Conservation (phyloP, 306 rosid species). For the Malus asiatica region DNA sequence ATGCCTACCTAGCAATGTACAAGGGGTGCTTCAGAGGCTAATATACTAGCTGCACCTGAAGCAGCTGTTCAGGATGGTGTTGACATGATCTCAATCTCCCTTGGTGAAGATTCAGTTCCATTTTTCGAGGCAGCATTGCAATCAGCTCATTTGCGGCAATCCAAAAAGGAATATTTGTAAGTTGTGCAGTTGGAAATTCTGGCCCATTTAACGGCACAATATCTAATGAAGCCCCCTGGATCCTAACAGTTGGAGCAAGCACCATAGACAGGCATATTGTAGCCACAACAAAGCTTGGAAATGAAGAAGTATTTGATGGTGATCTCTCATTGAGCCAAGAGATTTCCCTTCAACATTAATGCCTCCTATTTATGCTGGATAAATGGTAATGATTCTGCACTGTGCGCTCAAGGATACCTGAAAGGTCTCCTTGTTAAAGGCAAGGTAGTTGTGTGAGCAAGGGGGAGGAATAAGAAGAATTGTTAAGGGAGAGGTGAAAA, state of each 20-base stretch:
- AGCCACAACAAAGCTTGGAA: constrained; percentile 46
- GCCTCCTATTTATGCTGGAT: constrained; percentile 52
- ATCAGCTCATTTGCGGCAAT: constrained; percentile 65
- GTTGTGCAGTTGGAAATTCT: constrained; percentile 60
- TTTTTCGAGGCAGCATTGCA: constrained; percentile 44
- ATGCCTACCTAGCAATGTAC: constrained; percentile 62
- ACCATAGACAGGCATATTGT: constrained; percentile 50
- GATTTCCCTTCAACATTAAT: constrained; percentile 24
- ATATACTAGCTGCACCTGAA: constrained; percentile 34
- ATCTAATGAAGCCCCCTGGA: constrained; percentile 77
- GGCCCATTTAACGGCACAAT: constrained; percentile 50
- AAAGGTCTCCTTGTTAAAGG: constrained; percentile 31
- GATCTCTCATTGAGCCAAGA: constrained; percentile 32
- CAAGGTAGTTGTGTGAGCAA: constrained; percentile 54
- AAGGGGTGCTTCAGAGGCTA: constrained; percentile 34
- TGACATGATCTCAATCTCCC: constrained; percentile 68
- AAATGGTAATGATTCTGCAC: constrained; percentile 39
- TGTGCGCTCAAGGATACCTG: constrained; percentile 47
- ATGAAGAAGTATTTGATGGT: constrained; percentile 40
- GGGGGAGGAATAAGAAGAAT: constrained; percentile 53
- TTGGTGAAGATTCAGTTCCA: constrained; percentile 26
- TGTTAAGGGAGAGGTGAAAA: constrained; percentile 56
- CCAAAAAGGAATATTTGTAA: constrained; percentile 69
- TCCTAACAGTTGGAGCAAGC: constrained; percentile 48
- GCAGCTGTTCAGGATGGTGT: constrained; percentile 43